Evolutionary conservation across 495 filamentous ascomycete genomes (phyloP).

Genomic region (Penicillium daleae): DNA sequence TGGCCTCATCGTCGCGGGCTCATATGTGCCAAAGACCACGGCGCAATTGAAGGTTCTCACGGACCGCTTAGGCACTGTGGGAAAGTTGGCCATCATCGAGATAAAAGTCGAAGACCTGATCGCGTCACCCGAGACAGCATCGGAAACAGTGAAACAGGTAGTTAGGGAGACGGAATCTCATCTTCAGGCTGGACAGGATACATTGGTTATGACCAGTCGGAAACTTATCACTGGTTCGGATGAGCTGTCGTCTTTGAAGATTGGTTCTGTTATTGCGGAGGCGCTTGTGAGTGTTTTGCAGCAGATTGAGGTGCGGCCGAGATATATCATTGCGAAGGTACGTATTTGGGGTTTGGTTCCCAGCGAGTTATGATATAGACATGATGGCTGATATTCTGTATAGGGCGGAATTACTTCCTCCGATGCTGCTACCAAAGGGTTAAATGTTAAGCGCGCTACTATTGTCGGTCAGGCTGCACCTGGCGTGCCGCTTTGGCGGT

Average conservation of each 20-base stretch:
- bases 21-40: conserved; percentile 60
- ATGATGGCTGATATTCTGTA: neutral
- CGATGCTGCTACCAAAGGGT: conserved; percentile 56
- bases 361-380: neutral
- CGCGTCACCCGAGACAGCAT: conserved; percentile 29
- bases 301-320: conserved; percentile 46
- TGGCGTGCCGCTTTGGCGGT: conserved; percentile 59
- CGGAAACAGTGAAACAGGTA: conserved; percentile 27
- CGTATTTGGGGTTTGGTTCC: too few relatives aligned
- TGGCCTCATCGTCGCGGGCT: conserved; percentile 55
- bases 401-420: conserved; percentile 59
- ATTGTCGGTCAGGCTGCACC: conserved; percentile 58
- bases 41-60: conserved; percentile 49
- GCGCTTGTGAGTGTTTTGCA: conserved; percentile 49
- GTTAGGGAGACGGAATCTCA: conserved; percentile 33
- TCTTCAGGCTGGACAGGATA: conserved; percentile 42
- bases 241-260: conserved; percentile 47
- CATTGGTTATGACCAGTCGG: conserved; percentile 58
- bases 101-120: conserved; percentile 52
- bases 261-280: conserved; percentile 49
- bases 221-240: conserved; percentile 51
- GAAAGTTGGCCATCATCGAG: conserved; percentile 48
- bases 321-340: conserved; percentile 60
- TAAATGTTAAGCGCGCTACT: conserved; percentile 55
- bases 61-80: conserved; percentile 33